These are phyloP conservation scores for Kwoniella sp. DNA, from an alignment of 768 basidiomycete species.

Conservation along the genomic window DNA sequence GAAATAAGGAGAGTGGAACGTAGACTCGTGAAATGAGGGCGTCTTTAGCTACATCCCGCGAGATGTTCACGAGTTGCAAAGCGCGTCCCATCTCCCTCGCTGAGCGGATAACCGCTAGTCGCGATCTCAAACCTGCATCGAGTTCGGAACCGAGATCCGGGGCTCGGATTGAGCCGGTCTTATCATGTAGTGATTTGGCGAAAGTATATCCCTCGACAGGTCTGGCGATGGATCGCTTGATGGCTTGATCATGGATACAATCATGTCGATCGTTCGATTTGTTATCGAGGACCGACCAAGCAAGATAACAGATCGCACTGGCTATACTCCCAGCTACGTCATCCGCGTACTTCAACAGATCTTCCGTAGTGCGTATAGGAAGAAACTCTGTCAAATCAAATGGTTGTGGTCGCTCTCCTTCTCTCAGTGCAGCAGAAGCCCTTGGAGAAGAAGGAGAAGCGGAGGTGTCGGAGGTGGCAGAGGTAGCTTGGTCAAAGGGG, in stretches of 20 bases:
- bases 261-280: too few species aligned
- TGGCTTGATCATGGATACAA: too few species aligned
- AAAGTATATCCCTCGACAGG: constrained; percentile 26
- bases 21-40: constrained; percentile 50
- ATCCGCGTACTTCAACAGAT: constrained; percentile 55
- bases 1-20: constrained; percentile 49
- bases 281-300: constrained; percentile 30
- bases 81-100: constrained; percentile 56
- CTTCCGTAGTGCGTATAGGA: constrained; percentile 51
- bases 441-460: background rate
- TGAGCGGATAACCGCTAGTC: constrained; percentile 7
- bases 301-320: constrained; percentile 55
- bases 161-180: background rate
- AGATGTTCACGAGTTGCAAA: constrained; percentile 58
- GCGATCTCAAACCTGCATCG: background rate
- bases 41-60: constrained; percentile 56
- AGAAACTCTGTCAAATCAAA: constrained; percentile 19
- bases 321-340: constrained; percentile 57
- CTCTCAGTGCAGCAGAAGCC: background rate
- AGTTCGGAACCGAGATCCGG: background rate
- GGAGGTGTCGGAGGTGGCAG: background rate
- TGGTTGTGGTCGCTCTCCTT: background rate
- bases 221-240: too few species aligned
- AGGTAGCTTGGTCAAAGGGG: background rate
- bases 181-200: constrained; percentile 1